Percentiles rank a stretch among this genome's conserved stretches.
phyloP scores from a whole-genome alignment of 2,329 filamentous ascomycete species.

The Cladophialophora chaetospira region DNA sequence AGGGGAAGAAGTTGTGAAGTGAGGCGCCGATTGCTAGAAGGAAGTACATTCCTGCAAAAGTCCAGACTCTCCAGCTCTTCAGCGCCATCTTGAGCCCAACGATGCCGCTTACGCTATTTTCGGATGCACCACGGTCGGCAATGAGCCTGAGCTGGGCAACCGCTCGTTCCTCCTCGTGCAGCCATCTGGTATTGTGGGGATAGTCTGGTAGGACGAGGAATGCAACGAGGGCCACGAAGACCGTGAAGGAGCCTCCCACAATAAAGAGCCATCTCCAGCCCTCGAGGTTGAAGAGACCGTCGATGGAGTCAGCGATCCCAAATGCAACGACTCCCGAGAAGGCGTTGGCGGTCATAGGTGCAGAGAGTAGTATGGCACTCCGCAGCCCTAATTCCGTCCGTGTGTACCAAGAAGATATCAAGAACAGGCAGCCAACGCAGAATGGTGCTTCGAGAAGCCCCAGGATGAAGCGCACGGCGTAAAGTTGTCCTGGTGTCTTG shows the following conservation, averaged over 20 bases:
- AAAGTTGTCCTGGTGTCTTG: not conserved
- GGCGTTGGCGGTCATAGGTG: constrained; percentile 61
- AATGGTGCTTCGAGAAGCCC: constrained; percentile 55
- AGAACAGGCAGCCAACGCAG: constrained; percentile 58
- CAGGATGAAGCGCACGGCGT: constrained; percentile 40
- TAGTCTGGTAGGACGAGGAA: constrained; percentile 68
- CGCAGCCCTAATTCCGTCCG: constrained; percentile 43
- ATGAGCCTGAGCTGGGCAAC: constrained; percentile 47
- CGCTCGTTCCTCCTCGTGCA: constrained; percentile 59
- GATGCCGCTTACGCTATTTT: constrained; percentile 3
- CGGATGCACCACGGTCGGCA: constrained; percentile 17
- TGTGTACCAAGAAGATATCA: constrained; percentile 61
- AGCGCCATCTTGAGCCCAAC: constrained; percentile 26
- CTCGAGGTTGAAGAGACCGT: constrained; percentile 8
- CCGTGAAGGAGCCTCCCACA: constrained; percentile 63
- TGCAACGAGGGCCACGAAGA: constrained; percentile 59
- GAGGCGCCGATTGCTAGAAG: constrained; percentile 50
- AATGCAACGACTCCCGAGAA: constrained; percentile 14
- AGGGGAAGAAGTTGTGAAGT: constrained; percentile 70
- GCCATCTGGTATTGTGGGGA: constrained; percentile 61
- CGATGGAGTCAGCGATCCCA: constrained; percentile 6
- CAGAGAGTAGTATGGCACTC: constrained; percentile 62
- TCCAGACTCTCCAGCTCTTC: constrained; percentile 41
- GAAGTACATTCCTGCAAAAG: constrained; percentile 35
- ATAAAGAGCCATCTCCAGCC: constrained; percentile 49